phyloP scores from a whole-genome alignment of 164 flowering plant genomes.

The Sextonia rubra region DNA sequence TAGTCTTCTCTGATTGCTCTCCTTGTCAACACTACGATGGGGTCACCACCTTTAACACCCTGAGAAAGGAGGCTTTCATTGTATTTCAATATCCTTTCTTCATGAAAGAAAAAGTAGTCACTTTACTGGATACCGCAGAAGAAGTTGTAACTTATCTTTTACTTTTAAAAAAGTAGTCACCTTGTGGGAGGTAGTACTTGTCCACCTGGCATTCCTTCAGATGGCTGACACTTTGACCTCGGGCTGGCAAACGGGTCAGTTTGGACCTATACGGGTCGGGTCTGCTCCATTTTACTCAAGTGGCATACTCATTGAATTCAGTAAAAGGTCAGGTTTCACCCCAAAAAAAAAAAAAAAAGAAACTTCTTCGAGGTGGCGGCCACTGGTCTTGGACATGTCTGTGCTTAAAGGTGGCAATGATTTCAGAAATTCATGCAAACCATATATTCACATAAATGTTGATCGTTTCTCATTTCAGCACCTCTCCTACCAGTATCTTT shows the following conservation, averaged over 20 bases:
- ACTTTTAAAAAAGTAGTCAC: no score
- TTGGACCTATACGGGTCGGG: no score
- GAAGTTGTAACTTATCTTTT: no score
- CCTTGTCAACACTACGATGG: slow-evolving; percentile 67
- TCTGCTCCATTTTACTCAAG: slow-evolving; percentile 53
- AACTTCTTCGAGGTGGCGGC: no score
- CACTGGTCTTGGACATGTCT: no score
- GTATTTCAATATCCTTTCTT: slow-evolving; percentile 70
- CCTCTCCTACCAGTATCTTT: slow-evolving; percentile 44
- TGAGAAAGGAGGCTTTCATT: slow-evolving; percentile 67
- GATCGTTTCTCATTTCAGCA: slow-evolving; percentile 46
- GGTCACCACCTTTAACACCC: slow-evolving; percentile 75
- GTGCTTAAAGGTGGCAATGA: slow-evolving; percentile 43
- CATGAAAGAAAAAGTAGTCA: slow-evolving; percentile 82
- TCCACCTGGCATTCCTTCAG: slow-evolving; percentile 42
- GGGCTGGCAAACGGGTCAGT: no score
- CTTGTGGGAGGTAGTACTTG: slow-evolving; percentile 47
- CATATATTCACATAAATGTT: slow-evolving; percentile 57
- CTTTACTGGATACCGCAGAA: no score
- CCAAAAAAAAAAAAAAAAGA: no score
- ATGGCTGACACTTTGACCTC: slow-evolving; percentile 42
- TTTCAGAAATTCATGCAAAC: slow-evolving; percentile 47
- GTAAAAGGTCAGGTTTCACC: slow-evolving; percentile 42
- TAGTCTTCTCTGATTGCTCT: slow-evolving; percentile 41
- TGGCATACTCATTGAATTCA: slow-evolving; percentile 49